phyloP scores from a whole-genome alignment of 805 yeast genomes.

The Candida verbasci region DNA sequence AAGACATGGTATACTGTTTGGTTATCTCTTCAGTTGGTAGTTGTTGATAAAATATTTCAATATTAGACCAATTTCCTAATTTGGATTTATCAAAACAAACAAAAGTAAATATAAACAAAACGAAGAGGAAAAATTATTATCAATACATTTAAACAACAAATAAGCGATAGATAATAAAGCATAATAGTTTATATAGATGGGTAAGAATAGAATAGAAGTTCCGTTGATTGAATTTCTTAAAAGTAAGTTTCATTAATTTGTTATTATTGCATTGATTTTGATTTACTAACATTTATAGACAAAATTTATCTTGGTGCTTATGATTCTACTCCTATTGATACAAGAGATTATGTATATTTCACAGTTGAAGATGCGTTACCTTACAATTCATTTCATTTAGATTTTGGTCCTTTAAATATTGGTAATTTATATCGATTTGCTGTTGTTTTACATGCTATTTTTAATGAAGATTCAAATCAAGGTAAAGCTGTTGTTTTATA shows the following conservation, averaged over 20 bases:
- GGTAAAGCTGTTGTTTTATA: constrained; percentile 89
- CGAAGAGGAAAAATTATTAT: not conserved
- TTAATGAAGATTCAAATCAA: constrained; percentile 79
- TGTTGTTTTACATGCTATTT: constrained; percentile 83
- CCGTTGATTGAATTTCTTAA: constrained; percentile 41
- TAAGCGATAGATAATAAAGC: too few relatives aligned
- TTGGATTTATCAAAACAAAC: constrained; percentile 6
- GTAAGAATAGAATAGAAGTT: constrained; percentile 12
- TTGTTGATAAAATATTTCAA: not conserved
- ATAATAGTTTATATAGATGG: too few relatives aligned
- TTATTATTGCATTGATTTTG: not conserved
- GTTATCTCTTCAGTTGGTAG: too few relatives aligned
- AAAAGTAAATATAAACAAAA: constrained; percentile 1
- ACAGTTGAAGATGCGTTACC: constrained; percentile 91
- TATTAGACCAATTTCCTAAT: constrained; percentile 4
- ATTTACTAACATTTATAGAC: constrained; percentile 29
- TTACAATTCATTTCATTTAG: constrained; percentile 92
- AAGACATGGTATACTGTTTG: constrained; percentile 15
- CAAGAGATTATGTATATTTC: constrained; percentile 72
- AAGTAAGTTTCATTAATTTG: constrained; percentile 25
- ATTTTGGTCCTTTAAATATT: constrained; percentile 93
- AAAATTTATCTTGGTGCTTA: constrained; percentile 89
- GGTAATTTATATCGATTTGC: constrained; percentile 95
- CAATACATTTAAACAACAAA: too few relatives aligned
- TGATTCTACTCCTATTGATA: constrained; percentile 73